Evolutionary conservation across 495 filamentous ascomycete genomes (phyloP), one percentile per base, ranked within the genome.

Genomic region (Podospora pseudoanserina): DNA sequence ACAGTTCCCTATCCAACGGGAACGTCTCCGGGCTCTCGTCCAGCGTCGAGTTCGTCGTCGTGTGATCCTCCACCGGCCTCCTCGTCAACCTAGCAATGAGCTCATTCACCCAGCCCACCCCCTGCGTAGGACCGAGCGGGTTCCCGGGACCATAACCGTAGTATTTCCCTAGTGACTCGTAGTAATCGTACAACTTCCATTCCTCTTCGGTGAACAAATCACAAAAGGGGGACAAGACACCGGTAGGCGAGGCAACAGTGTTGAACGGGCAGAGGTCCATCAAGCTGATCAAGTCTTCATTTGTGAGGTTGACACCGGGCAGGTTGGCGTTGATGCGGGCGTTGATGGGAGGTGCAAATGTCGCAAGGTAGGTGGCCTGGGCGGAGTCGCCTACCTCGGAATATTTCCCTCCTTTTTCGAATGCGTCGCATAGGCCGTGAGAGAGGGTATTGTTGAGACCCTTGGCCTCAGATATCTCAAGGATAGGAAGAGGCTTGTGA

Each of bases 251-350:
- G 9, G 90, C 86, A 6, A 96, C 86, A 0, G 91, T 93, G 67
- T 89, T 84, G 75, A 92, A 97, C 0, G 92, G 86, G 74, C 93
- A 97, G 53, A 97, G 79, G 73, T 96, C 93, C 91, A 97, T 94
- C 18, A 97, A 75, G 30, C 80, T 80, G 70, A 91, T 81, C 6
- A 87, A 84, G 13, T 93, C 85, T n/a, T 56, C 28, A 5, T 76
- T 56, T 7, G 76, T 68, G 0, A 96, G 77, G 23, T 86, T 85
- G 0, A 85, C 84, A 2, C 88, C 87, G 0, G 84, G 83, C 1
- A 97, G 81, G 55, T 86, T 79, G 13, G 72, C 60, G 71, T 91
- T 90, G 39, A 96, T 75, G 9, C 91, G 86, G 2, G 79, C 71
- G 1, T 81, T 82, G 64, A 96, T 90, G 3, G 86, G 72, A 0